Conservation (phyloP, 768 basidiomycete species). For the Sistotremastrum niveocremeum region DNA sequence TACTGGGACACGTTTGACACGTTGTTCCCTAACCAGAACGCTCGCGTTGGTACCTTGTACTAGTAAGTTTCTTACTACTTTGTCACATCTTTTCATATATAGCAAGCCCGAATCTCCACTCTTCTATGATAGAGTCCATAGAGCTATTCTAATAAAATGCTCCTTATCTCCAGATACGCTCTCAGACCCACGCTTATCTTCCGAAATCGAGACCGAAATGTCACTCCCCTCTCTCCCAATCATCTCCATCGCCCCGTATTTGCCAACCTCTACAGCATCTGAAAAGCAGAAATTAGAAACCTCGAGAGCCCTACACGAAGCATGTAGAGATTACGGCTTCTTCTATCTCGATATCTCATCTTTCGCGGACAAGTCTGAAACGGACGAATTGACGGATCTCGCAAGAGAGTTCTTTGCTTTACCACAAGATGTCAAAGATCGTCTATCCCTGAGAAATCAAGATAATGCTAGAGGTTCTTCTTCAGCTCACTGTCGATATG, state of each 20-base stretch:
- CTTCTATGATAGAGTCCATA: no score
- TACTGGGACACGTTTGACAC: no score
- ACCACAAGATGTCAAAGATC: slow-evolving; percentile 68
- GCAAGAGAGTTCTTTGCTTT: slow-evolving; percentile 62
- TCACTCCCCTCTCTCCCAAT: slow-evolving; percentile 36
- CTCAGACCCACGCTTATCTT: no score
- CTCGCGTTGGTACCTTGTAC: no score
- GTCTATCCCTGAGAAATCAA: slow-evolving; percentile 48
- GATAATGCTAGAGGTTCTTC: slow-evolving; percentile 64
- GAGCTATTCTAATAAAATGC: no score
- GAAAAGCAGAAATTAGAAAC: slow-evolving; percentile 12
- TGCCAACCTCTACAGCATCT: slow-evolving; percentile 30
- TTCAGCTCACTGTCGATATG: not conserved
- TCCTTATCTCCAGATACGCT: no score
- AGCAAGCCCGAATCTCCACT: no score
- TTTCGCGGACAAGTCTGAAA: slow-evolving; percentile 41
- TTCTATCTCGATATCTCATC: slow-evolving; percentile 71
- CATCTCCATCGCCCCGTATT: slow-evolving; percentile 58
- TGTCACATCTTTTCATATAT: no score
- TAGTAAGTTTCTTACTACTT: no score
- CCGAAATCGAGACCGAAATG: no score
- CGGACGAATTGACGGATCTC: slow-evolving; percentile 48
- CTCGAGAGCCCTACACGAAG: slow-evolving; percentile 44
- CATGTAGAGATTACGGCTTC: slow-evolving; percentile 74
- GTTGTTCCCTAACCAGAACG: no score